A percentile compares a stretch with the other conserved stretches of the same genome.
Evolutionary conservation across 805 yeast genomes (phyloP).

Genomic region (Saccharomycopsis fodiens): DNA sequence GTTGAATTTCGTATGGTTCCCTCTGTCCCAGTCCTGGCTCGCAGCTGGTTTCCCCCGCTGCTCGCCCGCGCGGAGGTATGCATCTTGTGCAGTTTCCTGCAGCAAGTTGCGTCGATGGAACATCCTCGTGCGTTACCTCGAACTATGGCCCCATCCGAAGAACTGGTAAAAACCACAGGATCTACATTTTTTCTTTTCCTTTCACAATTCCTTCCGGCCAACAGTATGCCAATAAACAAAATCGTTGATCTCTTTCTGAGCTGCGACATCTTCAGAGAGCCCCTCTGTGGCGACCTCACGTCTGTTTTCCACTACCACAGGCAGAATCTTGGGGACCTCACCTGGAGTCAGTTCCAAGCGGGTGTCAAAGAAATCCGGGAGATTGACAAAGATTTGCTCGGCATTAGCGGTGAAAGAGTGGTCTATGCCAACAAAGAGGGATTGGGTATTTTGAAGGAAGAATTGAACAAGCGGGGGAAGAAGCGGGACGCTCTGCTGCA

Average conservation of each 20-base stretch:
- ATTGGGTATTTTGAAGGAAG: background rate
- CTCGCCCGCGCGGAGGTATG: too few species aligned
- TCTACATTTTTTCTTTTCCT: too few species aligned
- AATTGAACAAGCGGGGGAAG: background rate
- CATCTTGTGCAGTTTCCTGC: too few species aligned
- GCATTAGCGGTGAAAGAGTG: background rate
- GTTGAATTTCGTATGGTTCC: too few species aligned
- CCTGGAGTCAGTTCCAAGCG: background rate
- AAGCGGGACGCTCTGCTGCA: background rate
- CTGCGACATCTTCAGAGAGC: background rate
- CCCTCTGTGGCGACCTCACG: background rate
- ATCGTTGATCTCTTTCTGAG: background rate
- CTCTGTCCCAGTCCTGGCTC: too few species aligned
- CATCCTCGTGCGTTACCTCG: too few species aligned
- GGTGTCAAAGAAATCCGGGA: background rate
- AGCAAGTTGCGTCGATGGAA: too few species aligned
- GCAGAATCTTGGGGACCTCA: background rate
- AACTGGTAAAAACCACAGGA: too few species aligned
- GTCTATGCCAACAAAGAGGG: background rate
- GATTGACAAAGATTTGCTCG: background rate
- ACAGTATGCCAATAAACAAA: too few species aligned
- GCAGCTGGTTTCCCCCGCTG: too few species aligned
- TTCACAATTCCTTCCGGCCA: too few species aligned
- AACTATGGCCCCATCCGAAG: too few species aligned
- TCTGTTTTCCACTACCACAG: background rate